Evolutionary conservation across 1,284 basidiomycete genomes (phyloP), one percentile per base, ranked within the genome.

Genomic region (Ceratobasidium sp.): DNA sequence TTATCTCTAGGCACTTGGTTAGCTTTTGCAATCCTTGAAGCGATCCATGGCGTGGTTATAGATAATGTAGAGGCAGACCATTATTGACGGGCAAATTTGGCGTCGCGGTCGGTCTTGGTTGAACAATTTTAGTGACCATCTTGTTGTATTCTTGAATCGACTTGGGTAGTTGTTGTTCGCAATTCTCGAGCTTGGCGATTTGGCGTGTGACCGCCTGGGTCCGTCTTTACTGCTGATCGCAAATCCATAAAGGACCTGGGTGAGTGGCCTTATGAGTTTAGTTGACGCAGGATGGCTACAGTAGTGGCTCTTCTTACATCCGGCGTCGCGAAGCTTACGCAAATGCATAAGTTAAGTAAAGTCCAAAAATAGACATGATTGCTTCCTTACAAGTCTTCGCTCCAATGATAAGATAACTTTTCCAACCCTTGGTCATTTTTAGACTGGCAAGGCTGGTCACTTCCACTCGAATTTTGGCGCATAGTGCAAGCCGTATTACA

Each of bases 1-100:
- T 43, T 54, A 7, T 9, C 26, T 18, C n/a, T 7, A 30, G 49
- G 30, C 23, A 16, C 38, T 7, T 59, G 38, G 14, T 46, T 55
- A 7, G 23, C 13, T 9, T 21, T 30, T 23, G 35, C 67, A 3
- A 58, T 58, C 7, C 67, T 30, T 7, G 43, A 70, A 1, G 38
- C 38, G 14, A 44, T 46, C 67, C 55, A 58, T 11, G 55, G 44
- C 41, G 67, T 21, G 35, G 44, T 16, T 0, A 54, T 44, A 6
- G 44, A 43, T 3, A 30, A 11, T 13, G 67, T 35, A 11, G 38
- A 18, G 18, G 28, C 13, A 4, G 67, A 70, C 67, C 55, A 70
- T 21, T 54, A 52, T 9, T 57, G 41, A 23, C 58, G 67, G 11
- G 47, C 43, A 57, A 58, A 70, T 26, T 70, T 70, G 8, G 55